Evolutionary conservation across 352 stramenopile genomes (phyloP).

Genomic region (Globisporangium cederbergense): DNA sequence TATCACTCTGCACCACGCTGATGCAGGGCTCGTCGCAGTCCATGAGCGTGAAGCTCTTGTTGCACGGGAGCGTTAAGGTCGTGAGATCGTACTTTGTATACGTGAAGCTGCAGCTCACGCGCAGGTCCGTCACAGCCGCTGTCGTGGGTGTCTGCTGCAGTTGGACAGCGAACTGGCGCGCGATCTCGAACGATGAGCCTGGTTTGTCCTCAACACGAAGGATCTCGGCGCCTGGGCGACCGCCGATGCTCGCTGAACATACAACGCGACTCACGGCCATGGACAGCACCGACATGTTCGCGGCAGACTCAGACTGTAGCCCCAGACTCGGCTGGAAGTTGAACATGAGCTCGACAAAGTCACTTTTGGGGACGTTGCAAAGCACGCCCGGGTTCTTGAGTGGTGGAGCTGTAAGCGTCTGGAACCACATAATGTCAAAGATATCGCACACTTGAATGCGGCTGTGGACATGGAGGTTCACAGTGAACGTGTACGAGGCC

Average conservation of each 20-base stretch:
- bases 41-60: constrained; percentile 21
- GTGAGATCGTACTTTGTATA: constrained; percentile 16
- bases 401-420: constrained; percentile 16
- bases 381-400: constrained; percentile 12
- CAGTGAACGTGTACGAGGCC: constrained; percentile 26
- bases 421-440: constrained; percentile 45
- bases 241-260: constrained; percentile 9
- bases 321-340: constrained; percentile 30
- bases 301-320: neutral
- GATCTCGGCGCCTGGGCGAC: constrained; percentile 8
- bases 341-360: constrained; percentile 55
- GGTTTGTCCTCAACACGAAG: neutral
- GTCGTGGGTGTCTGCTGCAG: constrained; percentile 14
- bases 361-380: constrained; percentile 30
- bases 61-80: constrained; percentile 11
- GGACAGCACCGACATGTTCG: neutral
- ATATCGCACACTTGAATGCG: constrained; percentile 27
- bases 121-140: constrained; percentile 9
- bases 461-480: constrained; percentile 33
- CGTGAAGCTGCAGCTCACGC: constrained; percentile 19
- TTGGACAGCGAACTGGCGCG: constrained; percentile 12
- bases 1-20: constrained; percentile 2
- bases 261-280: constrained; percentile 8
- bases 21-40: constrained; percentile 26
- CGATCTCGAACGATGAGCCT: constrained; percentile 1